Percentiles rank a stretch among this genome's conserved stretches.
Evolutionary conservation across 768 basidiomycete species (phyloP).

Genomic region (Galerina sulciceps): DNA sequence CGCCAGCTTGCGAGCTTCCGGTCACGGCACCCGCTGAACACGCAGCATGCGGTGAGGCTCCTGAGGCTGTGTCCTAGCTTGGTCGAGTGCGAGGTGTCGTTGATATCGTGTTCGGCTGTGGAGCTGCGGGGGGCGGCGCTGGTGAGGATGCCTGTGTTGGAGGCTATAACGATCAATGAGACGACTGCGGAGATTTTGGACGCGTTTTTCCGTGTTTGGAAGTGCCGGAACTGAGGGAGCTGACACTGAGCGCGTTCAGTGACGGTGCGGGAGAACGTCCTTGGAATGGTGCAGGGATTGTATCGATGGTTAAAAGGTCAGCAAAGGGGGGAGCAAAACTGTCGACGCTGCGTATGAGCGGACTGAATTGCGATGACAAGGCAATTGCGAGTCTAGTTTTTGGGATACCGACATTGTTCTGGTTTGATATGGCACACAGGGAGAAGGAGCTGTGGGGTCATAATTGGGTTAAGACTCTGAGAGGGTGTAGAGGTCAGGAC

Average conservation of each 20-base stretch:
- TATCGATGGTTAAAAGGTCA: not conserved
- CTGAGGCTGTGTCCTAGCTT: constrained; percentile 9
- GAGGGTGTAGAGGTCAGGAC: not conserved
- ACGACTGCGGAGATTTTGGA: constrained; percentile 6
- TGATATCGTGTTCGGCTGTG: not conserved
- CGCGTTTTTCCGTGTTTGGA: not conserved
- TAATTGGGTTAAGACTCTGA: not conserved
- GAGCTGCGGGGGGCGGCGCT: not conserved
- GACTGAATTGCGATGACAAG: not conserved
- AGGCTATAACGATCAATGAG: constrained; percentile 6
- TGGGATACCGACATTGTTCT: not conserved
- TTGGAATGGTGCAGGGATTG: not conserved
- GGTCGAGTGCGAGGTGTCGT: constrained; percentile 6
- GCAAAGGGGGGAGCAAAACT: not conserved
- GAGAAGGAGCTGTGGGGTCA: not conserved
- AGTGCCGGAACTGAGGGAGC: constrained; percentile 4
- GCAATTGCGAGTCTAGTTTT: not conserved
- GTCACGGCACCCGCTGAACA: constrained; percentile 1
- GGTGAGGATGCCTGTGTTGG: not conserved
- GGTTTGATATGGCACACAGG: not conserved
- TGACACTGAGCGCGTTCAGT: constrained; percentile 2
- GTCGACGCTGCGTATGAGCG: not conserved
- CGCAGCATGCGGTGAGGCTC: constrained; percentile 5
- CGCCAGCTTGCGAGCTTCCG: constrained; percentile 5
- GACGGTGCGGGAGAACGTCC: not conserved